Evolutionary conservation across 163 green algal genomes (phyloP).

Genomic region (Prototheca cutis): DNA sequence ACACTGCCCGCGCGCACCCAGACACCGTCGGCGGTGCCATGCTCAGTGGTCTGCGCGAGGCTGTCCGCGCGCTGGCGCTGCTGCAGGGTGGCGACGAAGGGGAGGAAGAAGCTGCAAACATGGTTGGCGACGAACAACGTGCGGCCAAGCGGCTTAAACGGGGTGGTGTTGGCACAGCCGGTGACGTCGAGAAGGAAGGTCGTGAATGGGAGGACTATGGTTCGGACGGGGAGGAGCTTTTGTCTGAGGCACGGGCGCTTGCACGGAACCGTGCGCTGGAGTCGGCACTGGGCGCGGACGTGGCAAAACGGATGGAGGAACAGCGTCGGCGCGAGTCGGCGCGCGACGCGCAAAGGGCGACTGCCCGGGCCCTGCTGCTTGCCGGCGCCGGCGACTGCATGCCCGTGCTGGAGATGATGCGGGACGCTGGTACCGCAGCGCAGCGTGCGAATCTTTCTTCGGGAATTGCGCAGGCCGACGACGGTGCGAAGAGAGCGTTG

Average conservation of each 20-base stretch:
- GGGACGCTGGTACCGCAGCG: background rate
- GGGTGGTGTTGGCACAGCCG: too few relatives aligned
- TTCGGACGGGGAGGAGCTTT: slow-evolving; percentile 10
- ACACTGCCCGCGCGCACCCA: slow-evolving; percentile 66
- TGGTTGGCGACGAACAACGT: too few relatives aligned
- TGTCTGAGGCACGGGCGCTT: too few relatives aligned
- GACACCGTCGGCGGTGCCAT: slow-evolving; percentile 85
- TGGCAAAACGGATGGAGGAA: slow-evolving; percentile 5
- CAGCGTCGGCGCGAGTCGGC: slow-evolving; percentile 12
- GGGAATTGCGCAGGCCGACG: too few relatives aligned
- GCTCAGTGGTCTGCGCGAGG: slow-evolving; percentile 70
- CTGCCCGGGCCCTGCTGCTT: slow-evolving; percentile 25
- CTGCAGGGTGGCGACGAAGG: slow-evolving; percentile 18
- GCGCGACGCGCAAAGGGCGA: slow-evolving; percentile 19
- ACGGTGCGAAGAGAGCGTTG: too few relatives aligned
- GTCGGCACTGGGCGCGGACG: slow-evolving; percentile 1
- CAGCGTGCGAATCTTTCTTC: too few relatives aligned
- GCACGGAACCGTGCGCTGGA: slow-evolving; percentile 1
- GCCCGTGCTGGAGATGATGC: slow-evolving; percentile 15
- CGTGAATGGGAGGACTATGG: background rate
- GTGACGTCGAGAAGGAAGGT: too few relatives aligned
- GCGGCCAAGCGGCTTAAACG: too few relatives aligned
- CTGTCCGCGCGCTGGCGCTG: slow-evolving; percentile 39
- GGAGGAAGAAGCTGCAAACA: too few relatives aligned
- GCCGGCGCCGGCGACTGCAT: slow-evolving; percentile 12